Conservation (phyloP, 2,329 filamentous ascomycete species). For the Calycina marina region DNA sequence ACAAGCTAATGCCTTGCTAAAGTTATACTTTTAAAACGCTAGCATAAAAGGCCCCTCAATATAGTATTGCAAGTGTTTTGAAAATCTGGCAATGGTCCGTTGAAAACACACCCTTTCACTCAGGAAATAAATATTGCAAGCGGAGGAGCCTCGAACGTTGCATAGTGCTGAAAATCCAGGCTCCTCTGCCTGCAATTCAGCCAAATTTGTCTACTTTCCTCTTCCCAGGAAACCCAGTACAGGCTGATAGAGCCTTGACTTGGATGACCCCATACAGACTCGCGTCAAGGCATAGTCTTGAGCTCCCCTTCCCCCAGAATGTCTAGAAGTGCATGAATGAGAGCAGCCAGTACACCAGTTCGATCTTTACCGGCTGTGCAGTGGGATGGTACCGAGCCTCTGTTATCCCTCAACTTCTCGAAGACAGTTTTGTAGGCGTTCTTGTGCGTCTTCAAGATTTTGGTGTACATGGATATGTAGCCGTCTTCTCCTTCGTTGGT, state of each 20-base stretch:
- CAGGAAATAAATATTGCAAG: too few relatives aligned
- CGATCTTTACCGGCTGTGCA: constrained; percentile 41
- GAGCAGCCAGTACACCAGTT: constrained; percentile 35
- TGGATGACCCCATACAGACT: constrained; percentile 36
- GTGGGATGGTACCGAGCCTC: constrained; percentile 34
- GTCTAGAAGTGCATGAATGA: constrained; percentile 36
- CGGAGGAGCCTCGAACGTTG: too few relatives aligned
- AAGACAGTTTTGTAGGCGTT: constrained; percentile 30
- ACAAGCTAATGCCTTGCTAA: too few relatives aligned
- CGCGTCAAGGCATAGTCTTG: constrained; percentile 40
- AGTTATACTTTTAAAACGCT: too few relatives aligned
- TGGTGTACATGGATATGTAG: constrained; percentile 32
- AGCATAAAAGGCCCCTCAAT: too few relatives aligned
- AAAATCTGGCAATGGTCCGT: too few relatives aligned
- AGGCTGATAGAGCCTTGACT: constrained; percentile 31
- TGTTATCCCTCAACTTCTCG: constrained; percentile 32
- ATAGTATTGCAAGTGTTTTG: too few relatives aligned
- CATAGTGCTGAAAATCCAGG: too few relatives aligned
- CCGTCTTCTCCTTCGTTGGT: constrained; percentile 29
- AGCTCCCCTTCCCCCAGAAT: constrained; percentile 27
- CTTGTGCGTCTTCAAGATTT: constrained; percentile 29
- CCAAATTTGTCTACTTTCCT: too few relatives aligned
- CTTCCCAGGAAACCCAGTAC: constrained; percentile 26
- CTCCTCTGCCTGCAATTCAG: too few relatives aligned
- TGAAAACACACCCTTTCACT: too few relatives aligned